phyloP scores from a whole-genome alignment of 2,329 filamentous ascomycete species.

The Ascomycota sp. region DNA sequence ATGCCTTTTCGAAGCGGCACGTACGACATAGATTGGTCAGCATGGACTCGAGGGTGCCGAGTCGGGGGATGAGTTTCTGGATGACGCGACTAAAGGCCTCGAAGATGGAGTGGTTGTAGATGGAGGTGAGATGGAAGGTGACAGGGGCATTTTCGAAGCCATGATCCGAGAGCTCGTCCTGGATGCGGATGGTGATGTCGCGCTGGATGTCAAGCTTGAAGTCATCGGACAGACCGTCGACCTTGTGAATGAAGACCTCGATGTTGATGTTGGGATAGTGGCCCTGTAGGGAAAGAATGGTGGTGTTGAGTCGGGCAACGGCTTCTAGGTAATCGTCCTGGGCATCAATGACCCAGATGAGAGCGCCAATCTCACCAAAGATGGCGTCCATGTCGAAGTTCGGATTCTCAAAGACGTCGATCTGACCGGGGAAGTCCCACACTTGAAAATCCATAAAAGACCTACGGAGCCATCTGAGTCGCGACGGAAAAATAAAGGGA shows the following conservation, averaged over 20 bases:
- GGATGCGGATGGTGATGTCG: constrained; percentile 87
- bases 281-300: constrained; percentile 71
- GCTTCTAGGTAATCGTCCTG: constrained; percentile 95
- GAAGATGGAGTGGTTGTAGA: constrained; percentile 96
- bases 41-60: constrained; percentile 79
- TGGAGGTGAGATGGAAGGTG: constrained; percentile 87
- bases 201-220: constrained; percentile 91
- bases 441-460: constrained; percentile 99
- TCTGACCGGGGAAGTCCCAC: constrained; percentile 89
- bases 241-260: constrained; percentile 97
- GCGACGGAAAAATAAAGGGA: constrained; percentile 4
- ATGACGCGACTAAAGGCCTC: constrained; percentile 97
- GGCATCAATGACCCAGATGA: constrained; percentile 97
- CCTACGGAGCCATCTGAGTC: constrained; percentile 20
- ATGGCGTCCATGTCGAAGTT: constrained; percentile 81
- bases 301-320: constrained; percentile 64
- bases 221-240: constrained; percentile 90
- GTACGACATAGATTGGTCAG: constrained; percentile 84
- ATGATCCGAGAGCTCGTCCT: constrained; percentile 82
- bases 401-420: constrained; percentile 70
- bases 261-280: constrained; percentile 86
- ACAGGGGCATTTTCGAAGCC: constrained; percentile 86
- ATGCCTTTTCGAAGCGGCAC: constrained; percentile 91
- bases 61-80: constrained; percentile 83
- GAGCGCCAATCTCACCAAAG: constrained; percentile 77